Conservation (phyloP, 306 rosid species). For the Casuarina cunninghamiana region DNA sequence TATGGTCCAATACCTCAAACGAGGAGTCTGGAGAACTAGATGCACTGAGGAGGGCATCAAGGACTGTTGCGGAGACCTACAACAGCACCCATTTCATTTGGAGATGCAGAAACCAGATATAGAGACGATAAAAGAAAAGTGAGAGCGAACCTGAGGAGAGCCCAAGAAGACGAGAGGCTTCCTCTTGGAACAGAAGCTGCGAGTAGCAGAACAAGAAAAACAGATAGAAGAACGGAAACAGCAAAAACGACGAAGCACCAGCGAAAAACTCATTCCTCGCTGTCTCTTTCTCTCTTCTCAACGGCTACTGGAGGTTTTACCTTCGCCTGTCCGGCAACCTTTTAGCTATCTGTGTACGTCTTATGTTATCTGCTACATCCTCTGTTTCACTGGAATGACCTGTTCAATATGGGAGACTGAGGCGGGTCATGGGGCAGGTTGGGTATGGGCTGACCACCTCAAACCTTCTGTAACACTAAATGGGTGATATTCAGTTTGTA, state of each 20-base stretch:
- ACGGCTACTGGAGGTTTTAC: slow-evolving; percentile 1
- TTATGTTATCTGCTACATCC: not conserved
- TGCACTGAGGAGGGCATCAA: slow-evolving; percentile 69
- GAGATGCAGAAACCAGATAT: not conserved
- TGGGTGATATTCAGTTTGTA: no score
- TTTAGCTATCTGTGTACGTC: not conserved
- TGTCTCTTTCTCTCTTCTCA: not conserved
- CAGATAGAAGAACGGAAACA: slow-evolving; percentile 47
- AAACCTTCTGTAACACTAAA: no score
- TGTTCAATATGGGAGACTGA: not conserved
- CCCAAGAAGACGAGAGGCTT: slow-evolving; percentile 79
- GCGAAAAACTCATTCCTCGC: slow-evolving; percentile 18
- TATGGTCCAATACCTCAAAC: slow-evolving; percentile 46
- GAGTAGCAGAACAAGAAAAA: slow-evolving; percentile 30
- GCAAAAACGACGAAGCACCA: slow-evolving; percentile 63
- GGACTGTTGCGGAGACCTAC: slow-evolving; percentile 73
- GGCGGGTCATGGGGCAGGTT: not conserved
- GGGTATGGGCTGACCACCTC: not conserved
- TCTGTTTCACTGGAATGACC: not conserved
- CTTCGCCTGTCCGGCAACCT: not conserved
- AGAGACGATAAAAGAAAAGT: not conserved
- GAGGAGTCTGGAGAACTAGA: slow-evolving; percentile 55
- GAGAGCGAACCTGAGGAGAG: slow-evolving; percentile 63
- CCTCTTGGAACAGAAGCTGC: slow-evolving; percentile 37
- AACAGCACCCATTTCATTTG: slow-evolving; percentile 9